phyloP scores from a whole-genome alignment of 345 rosid genomes.

The Dimocarpus longan region DNA sequence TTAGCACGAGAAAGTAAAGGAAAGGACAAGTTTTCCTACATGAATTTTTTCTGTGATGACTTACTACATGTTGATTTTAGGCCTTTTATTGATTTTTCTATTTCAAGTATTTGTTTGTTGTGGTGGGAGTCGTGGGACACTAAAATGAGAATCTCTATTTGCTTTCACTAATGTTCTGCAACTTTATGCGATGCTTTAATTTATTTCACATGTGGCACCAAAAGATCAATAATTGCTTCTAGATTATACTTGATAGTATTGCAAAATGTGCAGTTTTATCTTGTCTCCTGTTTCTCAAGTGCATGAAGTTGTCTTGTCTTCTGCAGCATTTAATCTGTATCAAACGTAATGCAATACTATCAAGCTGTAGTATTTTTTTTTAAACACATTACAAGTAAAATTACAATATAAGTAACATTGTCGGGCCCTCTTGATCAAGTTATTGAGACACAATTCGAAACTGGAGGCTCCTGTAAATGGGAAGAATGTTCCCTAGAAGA shows the following conservation, averaged over 20 bases:
- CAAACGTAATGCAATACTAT: conserved; percentile 2
- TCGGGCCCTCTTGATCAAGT: too few relatives aligned
- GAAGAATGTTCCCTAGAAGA: too few relatives aligned
- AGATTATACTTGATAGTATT: neutral
- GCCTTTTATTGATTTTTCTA: neutral
- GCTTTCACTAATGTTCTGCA: neutral
- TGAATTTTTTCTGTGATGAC: neutral
- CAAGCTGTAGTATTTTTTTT: neutral
- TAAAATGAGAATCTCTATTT: conserved; percentile 28
- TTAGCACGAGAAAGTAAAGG: too few relatives aligned
- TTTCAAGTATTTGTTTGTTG: neutral
- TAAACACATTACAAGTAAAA: too few relatives aligned
- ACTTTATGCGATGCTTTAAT: neutral
- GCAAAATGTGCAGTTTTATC: neutral
- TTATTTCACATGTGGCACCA: neutral
- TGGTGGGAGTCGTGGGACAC: neutral
- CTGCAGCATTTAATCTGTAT: neutral
- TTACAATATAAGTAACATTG: too few relatives aligned
- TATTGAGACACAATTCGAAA: too few relatives aligned
- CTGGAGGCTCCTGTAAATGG: too few relatives aligned
- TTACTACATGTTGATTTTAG: too few relatives aligned
- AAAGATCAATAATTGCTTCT: neutral
- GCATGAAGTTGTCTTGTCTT: conserved; percentile 10
- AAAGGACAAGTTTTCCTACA: neutral
- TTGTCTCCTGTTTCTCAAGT: neutral